Percentiles rank a stretch among this genome's conserved stretches.
Evolutionary conservation across 2,329 filamentous ascomycete genomes (phyloP).

Genomic region (Neofusicoccum cordaticola): DNA sequence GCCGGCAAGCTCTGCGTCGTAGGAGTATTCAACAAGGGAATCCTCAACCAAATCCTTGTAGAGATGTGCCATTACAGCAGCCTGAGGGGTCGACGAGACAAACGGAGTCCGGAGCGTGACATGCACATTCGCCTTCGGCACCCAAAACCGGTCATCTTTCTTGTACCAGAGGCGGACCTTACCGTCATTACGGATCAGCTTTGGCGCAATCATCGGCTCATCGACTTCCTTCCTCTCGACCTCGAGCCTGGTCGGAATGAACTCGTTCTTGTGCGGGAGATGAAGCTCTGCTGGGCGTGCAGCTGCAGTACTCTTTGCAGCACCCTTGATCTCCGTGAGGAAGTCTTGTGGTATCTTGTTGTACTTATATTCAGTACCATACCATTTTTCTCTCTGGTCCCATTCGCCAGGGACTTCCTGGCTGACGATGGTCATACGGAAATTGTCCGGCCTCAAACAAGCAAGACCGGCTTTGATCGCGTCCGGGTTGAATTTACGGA

Average conservation of each 20-base stretch:
- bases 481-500: constrained; percentile 78
- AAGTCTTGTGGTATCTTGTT: constrained; percentile 77
- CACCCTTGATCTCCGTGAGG: constrained; percentile 65
- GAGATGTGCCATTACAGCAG: constrained; percentile 71
- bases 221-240: constrained; percentile 92
- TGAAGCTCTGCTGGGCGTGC: constrained; percentile 70
- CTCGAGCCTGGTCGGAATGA: constrained; percentile 88
- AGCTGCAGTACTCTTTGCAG: constrained; percentile 56
- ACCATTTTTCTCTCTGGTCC: constrained; percentile 93
- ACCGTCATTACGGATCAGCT: constrained; percentile 80
- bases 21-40: constrained; percentile 87
- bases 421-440: constrained; percentile 78
- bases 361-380: constrained; percentile 87
- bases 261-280: constrained; percentile 89
- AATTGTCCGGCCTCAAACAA: constrained; percentile 81
- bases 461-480: constrained; percentile 71
- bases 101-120: constrained; percentile 77
- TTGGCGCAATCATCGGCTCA: constrained; percentile 69
- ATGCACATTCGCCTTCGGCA: constrained; percentile 86
- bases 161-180: constrained; percentile 89
- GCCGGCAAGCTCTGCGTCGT: constrained; percentile 91
- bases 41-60: constrained; percentile 86
- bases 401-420: constrained; percentile 80
- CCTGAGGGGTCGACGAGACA: constrained; percentile 74
- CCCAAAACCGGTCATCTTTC: constrained; percentile 98